Percentiles rank a stretch among this genome's conserved stretches.
phyloP scores from a whole-genome alignment of 192 early-diverging fungal genomes.

The Mortierella hygrophila region DNA sequence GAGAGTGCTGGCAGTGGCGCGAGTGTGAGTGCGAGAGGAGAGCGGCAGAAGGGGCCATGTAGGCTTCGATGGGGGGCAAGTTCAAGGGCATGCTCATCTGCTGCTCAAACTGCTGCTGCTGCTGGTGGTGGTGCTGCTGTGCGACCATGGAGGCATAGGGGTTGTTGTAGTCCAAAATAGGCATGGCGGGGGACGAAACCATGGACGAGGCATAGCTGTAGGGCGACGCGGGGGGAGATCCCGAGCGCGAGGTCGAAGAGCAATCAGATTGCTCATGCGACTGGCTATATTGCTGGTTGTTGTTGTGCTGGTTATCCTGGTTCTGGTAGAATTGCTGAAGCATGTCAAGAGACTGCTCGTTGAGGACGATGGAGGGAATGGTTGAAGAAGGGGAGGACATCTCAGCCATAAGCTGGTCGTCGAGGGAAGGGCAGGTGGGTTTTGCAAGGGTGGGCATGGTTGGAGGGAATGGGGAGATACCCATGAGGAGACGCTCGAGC shows the following conservation, averaged over 20 bases:
- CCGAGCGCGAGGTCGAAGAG: slow-evolving; percentile 44
- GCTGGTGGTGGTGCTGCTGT: slow-evolving; percentile 21
- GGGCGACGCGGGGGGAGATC: slow-evolving; percentile 42
- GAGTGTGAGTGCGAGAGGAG: neutral
- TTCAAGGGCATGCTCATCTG: slow-evolving; percentile 47
- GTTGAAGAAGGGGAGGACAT: slow-evolving; percentile 13
- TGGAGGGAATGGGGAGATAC: slow-evolving; percentile 55
- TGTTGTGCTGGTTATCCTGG: slow-evolving; percentile 17
- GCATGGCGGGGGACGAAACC: slow-evolving; percentile 44
- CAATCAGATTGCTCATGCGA: slow-evolving; percentile 23
- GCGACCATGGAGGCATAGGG: neutral
- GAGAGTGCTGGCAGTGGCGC: neutral
- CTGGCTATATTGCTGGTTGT: neutral
- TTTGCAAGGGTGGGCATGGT: slow-evolving; percentile 53
- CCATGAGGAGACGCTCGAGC: slow-evolving; percentile 53
- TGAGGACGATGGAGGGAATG: slow-evolving; percentile 50
- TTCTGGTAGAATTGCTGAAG: slow-evolving; percentile 43
- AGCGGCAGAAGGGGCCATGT: slow-evolving; percentile 25
- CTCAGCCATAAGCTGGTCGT: slow-evolving; percentile 41
- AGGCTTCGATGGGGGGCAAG: slow-evolving; percentile 34
- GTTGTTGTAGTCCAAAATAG: slow-evolving; percentile 30
- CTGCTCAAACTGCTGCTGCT: slow-evolving; percentile 32
- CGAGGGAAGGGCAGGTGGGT: slow-evolving; percentile 54
- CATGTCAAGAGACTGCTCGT: slow-evolving; percentile 52
- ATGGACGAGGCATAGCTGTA: slow-evolving; percentile 45